phyloP scores from a whole-genome alignment of 2,329 filamentous ascomycete species.

The Alternaria sp. region DNA sequence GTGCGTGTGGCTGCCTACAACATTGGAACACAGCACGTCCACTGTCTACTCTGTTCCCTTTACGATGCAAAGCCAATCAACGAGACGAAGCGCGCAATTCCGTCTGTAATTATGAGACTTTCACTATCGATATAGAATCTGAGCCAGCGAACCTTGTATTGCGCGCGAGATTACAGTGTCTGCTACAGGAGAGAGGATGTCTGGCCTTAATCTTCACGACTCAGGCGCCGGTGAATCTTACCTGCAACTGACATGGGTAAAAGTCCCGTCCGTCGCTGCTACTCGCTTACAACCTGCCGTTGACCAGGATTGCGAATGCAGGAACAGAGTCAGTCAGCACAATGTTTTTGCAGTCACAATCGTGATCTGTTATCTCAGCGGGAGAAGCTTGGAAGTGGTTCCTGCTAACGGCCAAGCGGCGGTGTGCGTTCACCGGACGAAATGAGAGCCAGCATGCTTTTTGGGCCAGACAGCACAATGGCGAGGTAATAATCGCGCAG shows the following conservation, averaged over 20 bases:
- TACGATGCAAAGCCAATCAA: not conserved
- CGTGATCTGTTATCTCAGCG: not conserved
- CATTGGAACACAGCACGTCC: not conserved
- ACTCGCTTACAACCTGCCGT: conserved; percentile 2
- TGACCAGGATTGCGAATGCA: conserved; percentile 2
- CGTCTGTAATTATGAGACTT: not conserved
- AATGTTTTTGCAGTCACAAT: not conserved
- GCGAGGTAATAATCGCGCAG: not conserved
- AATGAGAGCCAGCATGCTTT: conserved; percentile 1
- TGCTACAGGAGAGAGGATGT: not conserved
- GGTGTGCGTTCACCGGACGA: conserved; percentile 7
- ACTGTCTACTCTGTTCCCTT: not conserved
- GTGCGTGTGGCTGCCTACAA: not conserved
- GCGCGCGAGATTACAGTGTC: not conserved
- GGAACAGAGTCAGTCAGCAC: conserved; percentile 6
- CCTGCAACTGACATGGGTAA: not conserved
- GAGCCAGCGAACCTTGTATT: not conserved
- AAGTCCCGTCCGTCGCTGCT: not conserved
- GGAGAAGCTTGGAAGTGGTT: not conserved
- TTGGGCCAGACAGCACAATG: not conserved
- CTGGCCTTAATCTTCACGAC: not conserved
- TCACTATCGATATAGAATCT: not conserved
- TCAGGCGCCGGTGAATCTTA: not conserved
- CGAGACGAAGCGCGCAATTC: not conserved
- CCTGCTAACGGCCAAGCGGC: not conserved